Conservation (phyloP, 140 eudicot genomes). For the Stevia rebaudiana region DNA sequence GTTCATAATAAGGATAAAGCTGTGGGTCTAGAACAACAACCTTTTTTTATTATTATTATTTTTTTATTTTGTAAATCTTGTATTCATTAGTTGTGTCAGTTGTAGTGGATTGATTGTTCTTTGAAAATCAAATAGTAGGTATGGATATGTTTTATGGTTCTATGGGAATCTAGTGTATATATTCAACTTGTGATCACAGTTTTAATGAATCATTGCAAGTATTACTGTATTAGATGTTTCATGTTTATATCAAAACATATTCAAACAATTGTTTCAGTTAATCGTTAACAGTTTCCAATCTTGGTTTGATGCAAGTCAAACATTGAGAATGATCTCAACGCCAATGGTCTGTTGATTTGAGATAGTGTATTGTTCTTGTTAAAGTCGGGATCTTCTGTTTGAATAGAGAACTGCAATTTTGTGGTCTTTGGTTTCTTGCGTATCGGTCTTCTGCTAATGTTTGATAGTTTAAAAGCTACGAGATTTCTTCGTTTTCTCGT, state of each 20-base stretch:
- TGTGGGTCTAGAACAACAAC: background rate
- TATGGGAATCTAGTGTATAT: background rate
- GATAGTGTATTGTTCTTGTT: constrained; percentile 3
- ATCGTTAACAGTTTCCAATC: constrained; percentile 20
- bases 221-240: constrained; percentile 11
- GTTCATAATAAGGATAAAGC: constrained; percentile 3
- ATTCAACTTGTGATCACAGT: background rate
- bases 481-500: constrained; percentile 48
- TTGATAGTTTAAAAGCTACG: constrained; percentile 39
- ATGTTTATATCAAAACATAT: constrained; percentile 12
- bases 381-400: constrained; percentile 10
- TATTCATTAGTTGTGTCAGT: constrained; percentile 21
- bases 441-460: constrained; percentile 27
- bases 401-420: constrained; percentile 36
- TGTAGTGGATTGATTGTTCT: constrained; percentile 11
- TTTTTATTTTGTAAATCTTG: constrained; percentile 30
- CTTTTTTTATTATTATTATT: constrained; percentile 4
- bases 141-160: background rate
- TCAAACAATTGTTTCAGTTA: background rate
- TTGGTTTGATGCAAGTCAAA: constrained; percentile 45
- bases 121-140: constrained; percentile 2
- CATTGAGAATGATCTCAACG: constrained; percentile 50
- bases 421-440: constrained; percentile 43
- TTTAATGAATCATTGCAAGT: background rate
- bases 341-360: constrained; percentile 21